Evolutionary conservation across 441 rosid genomes (phyloP), one percentile per base, ranked within the genome.

Genomic region (Gossypium davidsonii): DNA sequence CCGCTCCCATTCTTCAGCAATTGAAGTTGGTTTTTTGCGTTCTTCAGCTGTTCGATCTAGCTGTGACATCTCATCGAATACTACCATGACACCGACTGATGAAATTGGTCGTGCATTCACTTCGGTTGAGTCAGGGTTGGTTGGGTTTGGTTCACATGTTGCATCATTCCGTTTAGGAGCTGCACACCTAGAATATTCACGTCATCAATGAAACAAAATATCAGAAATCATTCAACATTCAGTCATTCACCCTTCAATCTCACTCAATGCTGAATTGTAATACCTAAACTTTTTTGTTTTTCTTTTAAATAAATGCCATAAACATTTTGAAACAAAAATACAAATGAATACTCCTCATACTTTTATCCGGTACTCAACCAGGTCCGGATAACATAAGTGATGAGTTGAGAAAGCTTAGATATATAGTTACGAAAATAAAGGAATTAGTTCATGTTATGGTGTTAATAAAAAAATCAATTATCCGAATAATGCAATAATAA

Each of bases 1-100:
- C 77, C 85, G 93, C 79, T 90, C 94, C 97, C 98, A 90, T 85
- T 94, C 98, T 78, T 94, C 91, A 37, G 89, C 78, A 59, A 87
- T 85, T 15, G 83, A 80, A 71, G 83, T 74, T 58, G 81, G 68
- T 61, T 76, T 79, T 81, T 77, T 77, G 56, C 80, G 90, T 74
- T 81, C 86, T 44, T 31, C 72, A 51, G 4, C 72, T 17, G 49
- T 77, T 52, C 14, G 74, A 17, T 81, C 79, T 77, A 48, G 34
- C 37, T n/a, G 61, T 51, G 72, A 73, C 21, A 68, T 62, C 68
- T 68, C 78, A 74, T 82, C 87, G 23, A 77, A 84, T 66, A 55
- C 53, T 46, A 74, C 77, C 58, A 74, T 72, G 39, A 66, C 39
- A 56, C 69, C 76, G 42, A 55, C 56, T 17, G 42, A 15, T 61